Percentiles rank a stretch among this genome's conserved stretches.
These are phyloP conservation scores for Trichophyton mentagrophytes DNA, from an alignment of 2,329 filamentous ascomycete species.

Conservation along the genomic window DNA sequence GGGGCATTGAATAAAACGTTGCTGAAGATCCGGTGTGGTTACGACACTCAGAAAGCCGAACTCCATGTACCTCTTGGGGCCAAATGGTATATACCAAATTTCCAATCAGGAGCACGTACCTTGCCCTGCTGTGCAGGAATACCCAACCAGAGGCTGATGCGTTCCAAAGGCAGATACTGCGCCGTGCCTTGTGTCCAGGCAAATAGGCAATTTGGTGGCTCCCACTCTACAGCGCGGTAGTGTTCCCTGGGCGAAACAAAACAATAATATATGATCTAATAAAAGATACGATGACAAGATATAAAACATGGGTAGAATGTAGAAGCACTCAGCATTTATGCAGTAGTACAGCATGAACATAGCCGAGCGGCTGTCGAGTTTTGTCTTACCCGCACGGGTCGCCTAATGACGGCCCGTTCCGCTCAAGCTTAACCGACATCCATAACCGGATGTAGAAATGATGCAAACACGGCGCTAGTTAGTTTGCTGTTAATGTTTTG, in stretches of 20 bases:
- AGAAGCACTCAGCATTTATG: background rate
- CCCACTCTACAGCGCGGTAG: background rate
- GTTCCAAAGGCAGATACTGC: too few species aligned
- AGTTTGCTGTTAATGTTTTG: too few species aligned
- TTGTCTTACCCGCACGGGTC: background rate
- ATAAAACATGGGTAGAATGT: background rate
- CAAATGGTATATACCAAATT: too few species aligned
- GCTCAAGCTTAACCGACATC: background rate
- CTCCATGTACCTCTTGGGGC: background rate
- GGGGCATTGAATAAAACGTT: constrained; percentile 56
- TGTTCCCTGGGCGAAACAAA: background rate
- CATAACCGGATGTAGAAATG: too few species aligned
- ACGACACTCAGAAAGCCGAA: background rate
- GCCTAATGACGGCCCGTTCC: background rate
- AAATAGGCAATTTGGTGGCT: background rate
- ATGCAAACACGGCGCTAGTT: too few species aligned
- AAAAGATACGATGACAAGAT: background rate
- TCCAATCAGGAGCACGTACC: too few species aligned
- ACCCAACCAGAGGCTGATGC: too few species aligned
- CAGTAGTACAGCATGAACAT: background rate
- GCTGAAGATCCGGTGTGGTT: background rate
- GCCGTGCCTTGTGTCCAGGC: too few species aligned
- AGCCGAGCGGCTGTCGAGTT: background rate
- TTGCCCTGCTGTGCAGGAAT: too few species aligned
- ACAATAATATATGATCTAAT: background rate